Conservation (phyloP, 176 grass and related monocot species). For the Chrysopogon serrulatus region DNA sequence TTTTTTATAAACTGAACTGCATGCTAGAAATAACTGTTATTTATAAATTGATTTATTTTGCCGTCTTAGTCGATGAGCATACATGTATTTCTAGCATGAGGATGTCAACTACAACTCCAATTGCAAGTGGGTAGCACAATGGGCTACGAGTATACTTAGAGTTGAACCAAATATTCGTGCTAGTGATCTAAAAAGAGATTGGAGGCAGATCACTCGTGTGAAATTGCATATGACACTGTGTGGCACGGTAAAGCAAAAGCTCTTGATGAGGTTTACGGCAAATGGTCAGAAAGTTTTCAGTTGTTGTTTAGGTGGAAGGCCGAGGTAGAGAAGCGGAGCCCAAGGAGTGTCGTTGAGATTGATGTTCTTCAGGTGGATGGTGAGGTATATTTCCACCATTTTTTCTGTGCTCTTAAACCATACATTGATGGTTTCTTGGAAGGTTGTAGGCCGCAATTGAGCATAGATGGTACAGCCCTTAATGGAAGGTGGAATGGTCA, state of each 20-base stretch:
- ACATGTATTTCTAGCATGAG: background rate
- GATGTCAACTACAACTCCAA: background rate
- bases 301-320: background rate
- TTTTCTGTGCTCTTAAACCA: no score
- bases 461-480: no score
- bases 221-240: background rate
- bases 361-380: background rate
- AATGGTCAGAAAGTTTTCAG: background rate
- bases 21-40: no score
- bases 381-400: background rate
- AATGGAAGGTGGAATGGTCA: background rate
- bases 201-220: background rate
- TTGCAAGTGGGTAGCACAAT: background rate
- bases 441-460: no score
- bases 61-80: background rate
- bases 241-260: background rate
- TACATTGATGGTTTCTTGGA: no score
- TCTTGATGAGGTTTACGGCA: background rate
- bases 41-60: background rate
- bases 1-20: no score
- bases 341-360: background rate
- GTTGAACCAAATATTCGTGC: background rate
- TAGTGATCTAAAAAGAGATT: background rate
- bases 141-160: background rate
- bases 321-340: background rate